Percentiles rank a stretch among this genome's conserved stretches.
These are phyloP conservation scores for Zymoseptoria tritici DNA, from an alignment of 2,329 filamentous ascomycete species.

Conservation along the genomic window DNA sequence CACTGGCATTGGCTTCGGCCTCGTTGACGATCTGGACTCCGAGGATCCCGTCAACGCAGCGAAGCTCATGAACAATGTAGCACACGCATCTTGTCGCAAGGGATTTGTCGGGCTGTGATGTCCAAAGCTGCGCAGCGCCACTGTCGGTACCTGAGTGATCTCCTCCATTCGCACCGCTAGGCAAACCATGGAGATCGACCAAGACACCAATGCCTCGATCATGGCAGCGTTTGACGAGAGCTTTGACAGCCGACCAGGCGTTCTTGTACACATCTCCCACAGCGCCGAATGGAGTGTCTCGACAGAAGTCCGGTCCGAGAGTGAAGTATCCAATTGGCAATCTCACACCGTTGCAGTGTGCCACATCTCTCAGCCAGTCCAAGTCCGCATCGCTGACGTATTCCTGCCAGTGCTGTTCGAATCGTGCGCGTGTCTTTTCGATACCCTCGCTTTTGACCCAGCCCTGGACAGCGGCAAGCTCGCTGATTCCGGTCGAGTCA, in stretches of 20 bases:
- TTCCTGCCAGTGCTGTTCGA: conserved; percentile 48
- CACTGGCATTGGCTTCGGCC: conserved; percentile 41
- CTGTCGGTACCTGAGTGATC: conserved; percentile 51
- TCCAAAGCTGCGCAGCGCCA: conserved; percentile 48
- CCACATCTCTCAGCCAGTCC: conserved; percentile 45
- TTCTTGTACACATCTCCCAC: conserved; percentile 44
- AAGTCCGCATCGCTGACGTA: conserved; percentile 47
- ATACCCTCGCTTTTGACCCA: conserved; percentile 43
- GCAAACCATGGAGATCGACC: conserved; percentile 53
- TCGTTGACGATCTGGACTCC: conserved; percentile 56
- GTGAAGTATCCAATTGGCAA: conserved; percentile 55
- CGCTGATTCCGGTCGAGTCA: conserved; percentile 37
- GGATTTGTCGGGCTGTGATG: conserved; percentile 35
- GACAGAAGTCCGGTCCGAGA: conserved; percentile 45
- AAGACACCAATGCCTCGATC: conserved; percentile 47
- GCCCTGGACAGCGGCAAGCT: conserved; percentile 46
- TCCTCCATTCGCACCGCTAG: conserved; percentile 50
- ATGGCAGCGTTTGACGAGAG: conserved; percentile 40
- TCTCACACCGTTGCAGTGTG: conserved; percentile 51
- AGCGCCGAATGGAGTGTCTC: conserved; percentile 46
- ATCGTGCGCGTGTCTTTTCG: conserved; percentile 42
- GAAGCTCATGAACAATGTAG: conserved; percentile 45
- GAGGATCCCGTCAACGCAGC: conserved; percentile 39
- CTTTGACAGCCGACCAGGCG: conserved; percentile 47
- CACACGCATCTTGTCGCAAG: conserved; percentile 42